Percentiles rank a stretch among this genome's conserved stretches.
These are phyloP conservation scores for Bipolaris oryzae DNA, from an alignment of 2,329 filamentous ascomycete species.

Conservation along the genomic window DNA sequence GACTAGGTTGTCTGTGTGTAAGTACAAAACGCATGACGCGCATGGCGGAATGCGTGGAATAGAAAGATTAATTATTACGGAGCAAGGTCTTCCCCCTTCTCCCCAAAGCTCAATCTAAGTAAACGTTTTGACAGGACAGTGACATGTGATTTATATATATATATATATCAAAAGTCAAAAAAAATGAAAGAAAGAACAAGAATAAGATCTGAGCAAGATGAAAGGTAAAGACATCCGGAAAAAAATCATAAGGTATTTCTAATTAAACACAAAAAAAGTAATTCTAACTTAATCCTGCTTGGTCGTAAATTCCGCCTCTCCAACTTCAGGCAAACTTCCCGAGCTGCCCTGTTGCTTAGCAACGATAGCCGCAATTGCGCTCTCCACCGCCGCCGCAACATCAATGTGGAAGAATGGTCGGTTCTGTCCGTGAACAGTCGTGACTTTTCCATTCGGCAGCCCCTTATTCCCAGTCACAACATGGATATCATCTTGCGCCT, in stretches of 20 bases:
- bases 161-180: too few relatives aligned
- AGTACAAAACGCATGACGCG: not conserved
- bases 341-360: constrained; percentile 27
- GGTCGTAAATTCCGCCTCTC: constrained; percentile 14
- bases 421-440: constrained; percentile 83
- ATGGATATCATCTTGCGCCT: constrained; percentile 34
- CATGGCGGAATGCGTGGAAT: not conserved
- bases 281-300: constrained; percentile 19
- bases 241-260: too few relatives aligned
- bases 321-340: constrained; percentile 20
- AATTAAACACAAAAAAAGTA: not conserved
- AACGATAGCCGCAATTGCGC: constrained; percentile 80
- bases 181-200: too few relatives aligned
- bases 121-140: not conserved
- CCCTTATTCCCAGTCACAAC: constrained; percentile 18
- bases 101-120: too few relatives aligned
- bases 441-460: constrained; percentile 52
- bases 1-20: too few relatives aligned
- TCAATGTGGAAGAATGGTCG: constrained; percentile 94
- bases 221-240: too few relatives aligned
- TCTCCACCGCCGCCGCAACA: constrained; percentile 85
- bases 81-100: too few relatives aligned
- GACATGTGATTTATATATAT: not conserved
- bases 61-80: too few relatives aligned
- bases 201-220: too few relatives aligned